Base-by-base conservation (phyloP, 2,329 filamentous ascomycete genomes). In the Penicillium sp. region DNA sequence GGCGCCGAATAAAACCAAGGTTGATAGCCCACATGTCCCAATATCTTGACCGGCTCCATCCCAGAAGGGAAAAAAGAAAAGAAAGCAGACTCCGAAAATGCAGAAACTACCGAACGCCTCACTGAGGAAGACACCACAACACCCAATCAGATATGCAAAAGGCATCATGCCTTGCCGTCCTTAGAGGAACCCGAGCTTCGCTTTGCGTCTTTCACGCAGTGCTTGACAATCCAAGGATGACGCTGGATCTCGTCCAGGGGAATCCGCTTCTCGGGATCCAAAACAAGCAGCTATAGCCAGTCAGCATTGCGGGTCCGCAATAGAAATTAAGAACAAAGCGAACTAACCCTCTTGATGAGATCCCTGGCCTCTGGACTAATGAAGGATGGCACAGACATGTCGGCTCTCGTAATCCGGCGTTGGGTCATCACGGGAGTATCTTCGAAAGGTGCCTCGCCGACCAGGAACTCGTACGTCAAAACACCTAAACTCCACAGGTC, bases 191-290 rank as follows among this genome's bases (percentile, higher is more conserved):
- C 61, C 16, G 72, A 74, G 51, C 58, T 69, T 47, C 75, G 63
- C 54, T 76, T 69, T 39, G 67, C 60, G 22, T 75, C 72, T 59
- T 76, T 77, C 35, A 85, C 78, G 68, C 91, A 97, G 69, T 97
- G 88, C 76, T 96, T 97, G 58, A 96, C 68, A 61, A 98, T 95
- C 93, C 93, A 98, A 14, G 93, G 91, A 68, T 97, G 93, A 42
- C 78, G 78, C 68, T 91, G 85, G 29, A 97, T 86, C 49, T 95
- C 85, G 13, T 95, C 89, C 9, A 98, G 80, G 3, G 89, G 81
- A 59, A 98, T 87, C 55, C 93, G 79, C 77, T 95, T 95, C 63
- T 95, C 89, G 0, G 93, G 93, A 64, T 97, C 89, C 46, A 97
- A 78, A 16, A 96, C 89, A 35, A 98, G 80, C 31, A 95, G 75